Conservation (phyloP, 2,329 filamentous ascomycete genomes). For the Pseudomassariella vexata region DNA sequence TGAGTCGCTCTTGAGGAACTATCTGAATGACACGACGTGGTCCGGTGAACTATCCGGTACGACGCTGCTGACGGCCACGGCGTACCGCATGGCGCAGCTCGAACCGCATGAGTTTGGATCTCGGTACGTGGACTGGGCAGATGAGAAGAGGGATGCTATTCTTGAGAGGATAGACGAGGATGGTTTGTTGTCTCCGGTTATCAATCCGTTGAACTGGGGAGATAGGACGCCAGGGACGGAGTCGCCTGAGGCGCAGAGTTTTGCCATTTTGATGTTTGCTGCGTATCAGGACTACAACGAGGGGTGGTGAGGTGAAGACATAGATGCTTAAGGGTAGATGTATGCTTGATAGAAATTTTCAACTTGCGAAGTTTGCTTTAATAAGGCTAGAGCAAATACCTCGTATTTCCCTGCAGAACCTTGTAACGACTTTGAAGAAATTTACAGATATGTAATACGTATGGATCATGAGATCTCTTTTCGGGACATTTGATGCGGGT, state of each 20-base stretch:
- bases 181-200: constrained; percentile 32
- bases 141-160: constrained; percentile 30
- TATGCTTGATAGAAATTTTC: no score
- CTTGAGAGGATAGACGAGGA: constrained; percentile 24
- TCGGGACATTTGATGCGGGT: no score
- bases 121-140: constrained; percentile 34
- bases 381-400: no score
- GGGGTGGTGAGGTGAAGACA: no score
- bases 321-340: no score
- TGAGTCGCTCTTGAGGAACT: constrained; percentile 36
- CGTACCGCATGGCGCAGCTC: constrained; percentile 38
- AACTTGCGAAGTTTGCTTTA: no score
- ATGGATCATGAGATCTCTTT: no score
- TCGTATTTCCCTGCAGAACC: no score
- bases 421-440: no score
- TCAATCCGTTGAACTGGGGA: constrained; percentile 32
- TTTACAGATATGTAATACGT: no score
- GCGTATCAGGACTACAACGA: constrained; percentile 34
- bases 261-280: constrained; percentile 34
- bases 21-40: constrained; percentile 35
- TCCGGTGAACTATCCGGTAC: constrained; percentile 44
- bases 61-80: constrained; percentile 34
- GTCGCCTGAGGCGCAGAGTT: constrained; percentile 36
- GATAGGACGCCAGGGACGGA: constrained; percentile 24
- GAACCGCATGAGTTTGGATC: constrained; percentile 28